phyloP scores from a whole-genome alignment of 2,329 filamentous ascomycete species.

The Hypocreales sp. region DNA sequence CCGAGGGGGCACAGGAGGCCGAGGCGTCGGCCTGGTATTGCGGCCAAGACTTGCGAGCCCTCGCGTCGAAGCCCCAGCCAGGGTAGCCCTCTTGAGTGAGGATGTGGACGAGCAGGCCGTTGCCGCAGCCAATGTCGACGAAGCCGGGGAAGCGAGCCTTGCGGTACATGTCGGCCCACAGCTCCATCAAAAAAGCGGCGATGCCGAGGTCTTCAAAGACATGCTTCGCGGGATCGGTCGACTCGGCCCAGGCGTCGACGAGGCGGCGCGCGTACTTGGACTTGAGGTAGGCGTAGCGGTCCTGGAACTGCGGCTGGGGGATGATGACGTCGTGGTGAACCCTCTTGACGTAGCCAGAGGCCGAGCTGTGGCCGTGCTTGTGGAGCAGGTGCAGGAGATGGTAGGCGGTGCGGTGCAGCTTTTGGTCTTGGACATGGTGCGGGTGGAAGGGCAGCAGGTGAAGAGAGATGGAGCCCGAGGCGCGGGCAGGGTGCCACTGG shows the following conservation, averaged over 20 bases:
- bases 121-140: slow-evolving; percentile 91
- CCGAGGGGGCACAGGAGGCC: slow-evolving; percentile 10
- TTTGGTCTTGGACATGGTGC: slow-evolving; percentile 17
- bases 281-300: slow-evolving; percentile 71
- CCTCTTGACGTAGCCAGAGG: slow-evolving; percentile 59
- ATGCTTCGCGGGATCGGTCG: slow-evolving; percentile 77
- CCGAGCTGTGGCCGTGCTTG: slow-evolving; percentile 56
- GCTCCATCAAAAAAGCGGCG: slow-evolving; percentile 79
- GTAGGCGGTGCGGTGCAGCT: slow-evolving; percentile 50
- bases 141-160: slow-evolving; percentile 60
- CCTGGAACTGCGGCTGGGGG: slow-evolving; percentile 61
- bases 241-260: slow-evolving; percentile 67
- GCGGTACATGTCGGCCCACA: slow-evolving; percentile 76
- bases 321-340: slow-evolving; percentile 74
- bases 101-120: slow-evolving; percentile 77
- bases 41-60: slow-evolving; percentile 71
- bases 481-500: slow-evolving; percentile 33
- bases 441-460: slow-evolving; percentile 39
- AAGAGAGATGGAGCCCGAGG: slow-evolving; percentile 37
- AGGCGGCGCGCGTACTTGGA: slow-evolving; percentile 57
- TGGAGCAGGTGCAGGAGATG: slow-evolving; percentile 52
- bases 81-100: slow-evolving; percentile 64
- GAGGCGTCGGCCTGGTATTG: slow-evolving; percentile 37
- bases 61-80: slow-evolving; percentile 86
- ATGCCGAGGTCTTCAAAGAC: slow-evolving; percentile 92